Base-by-base conservation (phyloP, 2,329 filamentous ascomycete genomes). In the Neonectria faginata region DNA sequence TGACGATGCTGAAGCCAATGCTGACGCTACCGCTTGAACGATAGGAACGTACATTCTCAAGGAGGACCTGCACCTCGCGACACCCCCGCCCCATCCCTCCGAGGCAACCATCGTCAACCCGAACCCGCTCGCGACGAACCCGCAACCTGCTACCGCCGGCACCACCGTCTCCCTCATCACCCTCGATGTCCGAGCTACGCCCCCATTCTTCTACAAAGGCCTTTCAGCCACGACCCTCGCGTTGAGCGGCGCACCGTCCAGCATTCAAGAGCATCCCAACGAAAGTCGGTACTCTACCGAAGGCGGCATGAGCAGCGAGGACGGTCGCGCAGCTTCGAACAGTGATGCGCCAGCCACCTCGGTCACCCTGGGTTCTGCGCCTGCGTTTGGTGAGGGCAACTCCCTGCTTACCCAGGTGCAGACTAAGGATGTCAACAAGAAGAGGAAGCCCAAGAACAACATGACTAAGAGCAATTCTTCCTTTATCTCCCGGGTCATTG, bases 401-500 rank as follows among this genome's bases (percentile, higher is more conserved):
- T 86, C 90, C 7, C 86, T 92, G 27, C 84, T 98, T 31, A 83
- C 85, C 11, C 84, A 85, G 18, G 82, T 85, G 16, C 85, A 86
- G 56, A 84, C 85, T 31, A 93, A 93, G 74, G 92, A 94, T 74
- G 86, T 88, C 44, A 89, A 88, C 68, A 97, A 97, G 84, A 87
- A 89, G 77, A 88, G 91, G 75, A 99, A 99, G 79, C 96, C 96
- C 2, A 99, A 98, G 85, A 98, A 95, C 80, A 98, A 97, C 78
- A 96, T 99, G 78, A 90, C 95, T 57, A 99, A 99, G 84, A 98
- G 94, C 81, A 98, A 97, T 79, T 99, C 96, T 10, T 97, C 95
- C 0, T 99, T 97, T 76, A 96, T 99, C 31, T 97, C 95, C n/a
- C 85, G 96, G 59, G 95, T 97, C 33, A 97, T 98, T 68, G 90